Conservation (phyloP, 2,329 filamentous ascomycete genomes). For the Calonectria hongkongensis region DNA sequence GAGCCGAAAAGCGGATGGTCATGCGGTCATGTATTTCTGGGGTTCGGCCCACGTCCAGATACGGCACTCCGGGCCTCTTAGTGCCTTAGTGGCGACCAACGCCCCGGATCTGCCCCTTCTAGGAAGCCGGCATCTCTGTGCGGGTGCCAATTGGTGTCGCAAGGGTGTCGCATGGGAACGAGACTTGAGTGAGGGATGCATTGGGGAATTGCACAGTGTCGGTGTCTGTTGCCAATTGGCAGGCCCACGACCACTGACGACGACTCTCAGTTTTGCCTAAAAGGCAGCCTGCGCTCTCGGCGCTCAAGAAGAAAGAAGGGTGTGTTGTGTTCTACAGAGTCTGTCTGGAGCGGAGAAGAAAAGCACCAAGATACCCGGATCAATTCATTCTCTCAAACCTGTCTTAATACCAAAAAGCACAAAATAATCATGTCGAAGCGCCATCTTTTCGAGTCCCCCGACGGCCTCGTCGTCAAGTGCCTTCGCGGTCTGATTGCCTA, state of each 20-base stretch:
- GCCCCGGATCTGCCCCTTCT: constrained; percentile 41
- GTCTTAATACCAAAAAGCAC: not conserved
- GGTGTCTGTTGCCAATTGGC: constrained; percentile 19
- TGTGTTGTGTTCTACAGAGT: constrained; percentile 4
- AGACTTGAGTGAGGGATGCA: not conserved
- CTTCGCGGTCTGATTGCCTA: constrained; percentile 72
- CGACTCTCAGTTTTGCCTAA: constrained; percentile 26
- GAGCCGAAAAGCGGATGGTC: constrained; percentile 9
- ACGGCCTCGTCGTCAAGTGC: constrained; percentile 72
- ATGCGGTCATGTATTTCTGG: constrained; percentile 29
- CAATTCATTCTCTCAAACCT: not conserved
- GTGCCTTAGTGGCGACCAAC: constrained; percentile 30
- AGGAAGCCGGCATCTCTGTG: constrained; percentile 36
- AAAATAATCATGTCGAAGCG: constrained; percentile 67
- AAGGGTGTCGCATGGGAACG: not conserved
- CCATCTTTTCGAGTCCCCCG: constrained; percentile 71
- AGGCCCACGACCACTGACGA: no score
- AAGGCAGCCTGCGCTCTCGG: constrained; percentile 32
- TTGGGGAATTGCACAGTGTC: constrained; percentile 30
- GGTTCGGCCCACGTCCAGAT: constrained; percentile 39
- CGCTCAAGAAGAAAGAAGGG: not conserved
- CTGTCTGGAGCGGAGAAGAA: not conserved
- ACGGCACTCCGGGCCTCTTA: constrained; percentile 34
- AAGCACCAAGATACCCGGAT: constrained; percentile 18
- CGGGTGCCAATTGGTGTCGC: constrained; percentile 9